Evolutionary conservation across 2,329 filamentous ascomycete genomes (phyloP), one percentile per base, ranked within the genome.

Genomic region (Alternaria dauci): DNA sequence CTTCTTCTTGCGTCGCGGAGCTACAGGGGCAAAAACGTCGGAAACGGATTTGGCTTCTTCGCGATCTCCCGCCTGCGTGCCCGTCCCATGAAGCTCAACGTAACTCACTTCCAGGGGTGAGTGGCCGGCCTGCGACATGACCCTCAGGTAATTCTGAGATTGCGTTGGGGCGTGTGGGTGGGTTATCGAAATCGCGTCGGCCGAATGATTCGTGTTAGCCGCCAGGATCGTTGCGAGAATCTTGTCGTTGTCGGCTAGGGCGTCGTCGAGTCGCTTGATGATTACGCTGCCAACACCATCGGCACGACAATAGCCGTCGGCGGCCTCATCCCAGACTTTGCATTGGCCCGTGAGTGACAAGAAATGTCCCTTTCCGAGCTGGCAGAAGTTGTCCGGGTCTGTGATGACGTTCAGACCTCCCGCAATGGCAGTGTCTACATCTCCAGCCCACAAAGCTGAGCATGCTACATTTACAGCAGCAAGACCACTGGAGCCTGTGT

Each of bases 81-180:
- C 71, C 4, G 74, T 77, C 2, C 72, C 74, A 48, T 77, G 72
- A 58, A 71, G 68, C 32, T 77, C 74, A 9, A 75, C 62, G 46
- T 69, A 76, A 18, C 52, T 57, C 26, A 76, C 59, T 8, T 70
- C 59, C 4, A 52, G 2, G 2, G 81, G 79, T 32, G 74, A 67
- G 7, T 81, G 65, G 5, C 73, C 75, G 14, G 80, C 78, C 8
- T 70, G 61, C 18, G 72, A 71, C 39, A 73, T 52, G 0, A 70
- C 52, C 14, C 61, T 56, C 2, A 48, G 26, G 48, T 61, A 67
- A 20, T 70, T 43, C 16, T 47, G 44, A 7, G 44, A 36, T 39
- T 76, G 71, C 6, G 65, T 59, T 9, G 61, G 63, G 5, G 60
- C 66, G 57, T 71, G 66, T 3, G 74, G 68, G 9, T 58, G 52